Evolutionary conservation across 2,329 filamentous ascomycete species (phyloP).

Genomic region (Talaromyces sp.): DNA sequence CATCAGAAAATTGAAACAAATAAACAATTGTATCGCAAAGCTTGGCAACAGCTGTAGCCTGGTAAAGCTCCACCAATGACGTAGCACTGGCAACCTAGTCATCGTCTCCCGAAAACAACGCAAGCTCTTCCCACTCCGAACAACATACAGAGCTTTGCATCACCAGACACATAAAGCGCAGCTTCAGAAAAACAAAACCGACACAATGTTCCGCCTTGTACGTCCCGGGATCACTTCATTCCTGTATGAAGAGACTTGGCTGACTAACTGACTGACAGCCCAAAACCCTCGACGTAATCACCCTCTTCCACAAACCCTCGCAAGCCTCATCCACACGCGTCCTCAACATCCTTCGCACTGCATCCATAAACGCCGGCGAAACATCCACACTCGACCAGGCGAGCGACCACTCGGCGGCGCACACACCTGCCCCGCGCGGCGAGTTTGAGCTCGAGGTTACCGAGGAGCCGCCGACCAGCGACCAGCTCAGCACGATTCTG

Average conservation of each 20-base stretch:
- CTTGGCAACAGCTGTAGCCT: neutral
- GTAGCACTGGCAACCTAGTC: neutral
- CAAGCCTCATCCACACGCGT: constrained; percentile 68
- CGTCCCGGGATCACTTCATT: neutral
- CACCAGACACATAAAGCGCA: neutral
- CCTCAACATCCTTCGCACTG: constrained; percentile 73
- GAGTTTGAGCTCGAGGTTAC: constrained; percentile 86
- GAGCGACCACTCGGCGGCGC: constrained; percentile 48
- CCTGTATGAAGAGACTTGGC: too few relatives aligned
- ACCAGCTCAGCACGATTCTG: constrained; percentile 78
- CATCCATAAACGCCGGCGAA: constrained; percentile 63
- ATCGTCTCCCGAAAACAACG: neutral
- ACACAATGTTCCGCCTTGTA: constrained; percentile 10
- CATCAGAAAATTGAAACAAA: neutral
- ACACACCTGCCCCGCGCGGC: constrained; percentile 42
- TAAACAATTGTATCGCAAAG: neutral
- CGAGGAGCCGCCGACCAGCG: constrained; percentile 70
- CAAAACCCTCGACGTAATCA: constrained; percentile 84
- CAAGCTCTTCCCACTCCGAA: neutral
- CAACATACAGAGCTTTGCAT: neutral
- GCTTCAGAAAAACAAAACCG: neutral
- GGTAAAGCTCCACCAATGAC: constrained; percentile 2
- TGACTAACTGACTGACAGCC: constrained; percentile 42
- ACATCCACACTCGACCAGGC: constrained; percentile 71
- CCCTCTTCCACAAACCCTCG: constrained; percentile 86